Conservation (phyloP, 2,329 filamentous ascomycete species). For the Taxawa tesnikishii region DNA sequence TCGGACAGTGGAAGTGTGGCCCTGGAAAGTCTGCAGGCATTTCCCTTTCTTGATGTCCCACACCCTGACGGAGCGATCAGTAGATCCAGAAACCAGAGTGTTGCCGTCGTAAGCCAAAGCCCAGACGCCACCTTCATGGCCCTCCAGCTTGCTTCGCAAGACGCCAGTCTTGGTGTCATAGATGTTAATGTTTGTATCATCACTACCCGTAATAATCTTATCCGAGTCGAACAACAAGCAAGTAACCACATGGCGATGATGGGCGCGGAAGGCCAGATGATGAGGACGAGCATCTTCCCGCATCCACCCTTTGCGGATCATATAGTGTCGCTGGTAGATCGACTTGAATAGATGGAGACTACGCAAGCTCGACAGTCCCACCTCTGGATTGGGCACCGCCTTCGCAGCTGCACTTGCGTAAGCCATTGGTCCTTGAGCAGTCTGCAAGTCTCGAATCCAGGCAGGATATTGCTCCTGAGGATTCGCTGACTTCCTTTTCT, state of each 20-base stretch:
- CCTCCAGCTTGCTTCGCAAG: constrained; percentile 69
- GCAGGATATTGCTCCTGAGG: constrained; percentile 27
- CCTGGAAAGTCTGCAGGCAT: constrained; percentile 92
- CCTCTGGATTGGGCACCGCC: constrained; percentile 68
- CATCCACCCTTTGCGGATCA: constrained; percentile 89
- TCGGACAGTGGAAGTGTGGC: constrained; percentile 92
- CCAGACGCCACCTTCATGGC: constrained; percentile 96
- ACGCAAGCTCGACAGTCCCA: constrained; percentile 66
- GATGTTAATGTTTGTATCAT: constrained; percentile 94
- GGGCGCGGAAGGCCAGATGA: constrained; percentile 92
- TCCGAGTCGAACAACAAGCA: constrained; percentile 96
- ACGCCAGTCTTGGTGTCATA: constrained; percentile 95
- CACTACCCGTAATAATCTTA: constrained; percentile 94
- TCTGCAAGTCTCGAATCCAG: constrained; percentile 35
- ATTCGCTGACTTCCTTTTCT: constrained; percentile 42
- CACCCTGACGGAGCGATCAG: constrained; percentile 93
- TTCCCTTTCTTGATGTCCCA: constrained; percentile 94
- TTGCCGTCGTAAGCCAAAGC: constrained; percentile 94
- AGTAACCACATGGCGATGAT: constrained; percentile 91
- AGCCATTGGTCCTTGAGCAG: constrained; percentile 71
- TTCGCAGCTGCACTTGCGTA: constrained; percentile 74
- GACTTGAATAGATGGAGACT: constrained; percentile 93
- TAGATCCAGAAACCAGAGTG: constrained; percentile 87
- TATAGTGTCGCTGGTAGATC: constrained; percentile 81
- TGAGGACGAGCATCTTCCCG: constrained; percentile 67